A percentile compares a stretch with the other conserved stretches of the same genome.
phyloP scores from a whole-genome alignment of 2,329 filamentous ascomycete genomes.

The Fusarium temperatum region DNA sequence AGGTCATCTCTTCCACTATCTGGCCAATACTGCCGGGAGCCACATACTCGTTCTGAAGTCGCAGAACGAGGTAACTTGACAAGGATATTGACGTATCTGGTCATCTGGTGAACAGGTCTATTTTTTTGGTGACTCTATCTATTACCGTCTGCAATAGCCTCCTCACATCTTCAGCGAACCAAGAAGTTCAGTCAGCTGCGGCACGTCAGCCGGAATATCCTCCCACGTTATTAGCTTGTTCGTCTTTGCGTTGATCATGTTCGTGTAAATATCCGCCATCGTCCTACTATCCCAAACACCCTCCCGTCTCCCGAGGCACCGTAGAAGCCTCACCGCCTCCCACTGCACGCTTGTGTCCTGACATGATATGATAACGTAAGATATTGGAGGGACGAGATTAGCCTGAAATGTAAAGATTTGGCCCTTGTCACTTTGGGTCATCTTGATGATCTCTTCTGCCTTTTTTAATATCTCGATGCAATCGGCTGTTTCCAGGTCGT shows the following conservation, averaged over 20 bases:
- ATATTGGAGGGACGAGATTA: neutral
- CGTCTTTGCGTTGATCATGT: slow-evolving; percentile 3
- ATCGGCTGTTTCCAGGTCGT: neutral
- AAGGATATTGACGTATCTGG: fast-evolving
- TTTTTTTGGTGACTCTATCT: neutral
- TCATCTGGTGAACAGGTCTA: neutral
- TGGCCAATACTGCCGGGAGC: too few species aligned
- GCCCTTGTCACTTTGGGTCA: neutral
- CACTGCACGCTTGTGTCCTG: slow-evolving; percentile 3
- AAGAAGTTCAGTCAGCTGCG: neutral
- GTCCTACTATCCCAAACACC: slow-evolving; percentile 24
- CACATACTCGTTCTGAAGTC: too few species aligned
- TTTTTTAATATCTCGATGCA: neutral
- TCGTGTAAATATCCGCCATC: slow-evolving; percentile 10
- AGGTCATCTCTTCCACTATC: neutral
- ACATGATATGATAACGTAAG: slow-evolving; percentile 17
- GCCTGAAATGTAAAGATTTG: slow-evolving; percentile 11
- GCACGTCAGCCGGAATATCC: slow-evolving; percentile 3
- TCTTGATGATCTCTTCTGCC: neutral
- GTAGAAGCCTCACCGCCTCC: slow-evolving; percentile 1
- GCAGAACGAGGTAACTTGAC: fast-evolving
- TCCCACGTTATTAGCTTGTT: neutral
- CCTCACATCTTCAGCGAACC: neutral
- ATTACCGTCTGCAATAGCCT: fast-evolving
- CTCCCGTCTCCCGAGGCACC: neutral